These are phyloP conservation scores for Davidsoniella eucalypti DNA, from an alignment of 2,329 filamentous ascomycete species.

Conservation along the genomic window DNA sequence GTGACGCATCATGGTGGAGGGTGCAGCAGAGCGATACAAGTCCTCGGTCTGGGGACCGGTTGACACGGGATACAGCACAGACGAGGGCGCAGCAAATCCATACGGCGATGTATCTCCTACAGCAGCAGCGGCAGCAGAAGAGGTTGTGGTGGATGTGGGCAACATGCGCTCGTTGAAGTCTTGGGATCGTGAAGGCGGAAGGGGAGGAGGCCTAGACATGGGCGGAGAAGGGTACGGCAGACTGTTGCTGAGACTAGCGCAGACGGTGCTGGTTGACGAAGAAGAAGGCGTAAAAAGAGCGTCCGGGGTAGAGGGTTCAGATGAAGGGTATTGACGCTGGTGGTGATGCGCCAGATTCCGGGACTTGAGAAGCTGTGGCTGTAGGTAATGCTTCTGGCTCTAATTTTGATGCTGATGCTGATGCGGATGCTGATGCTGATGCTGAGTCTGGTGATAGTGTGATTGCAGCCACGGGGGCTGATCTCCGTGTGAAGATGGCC, in stretches of 20 bases:
- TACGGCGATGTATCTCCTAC: neutral
- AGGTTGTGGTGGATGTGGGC: conserved; percentile 15
- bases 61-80: conserved; percentile 3
- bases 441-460: neutral
- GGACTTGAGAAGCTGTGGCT: too few species aligned
- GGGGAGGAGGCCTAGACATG: conserved; percentile 54
- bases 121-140: conserved; percentile 13
- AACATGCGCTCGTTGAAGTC: conserved; percentile 40
- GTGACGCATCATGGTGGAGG: conserved; percentile 17
- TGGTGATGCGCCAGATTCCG: too few species aligned
- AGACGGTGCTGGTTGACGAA: neutral
- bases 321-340: too few species aligned
- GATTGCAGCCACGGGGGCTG: neutral
- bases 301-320: neutral
- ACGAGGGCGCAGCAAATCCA: conserved; percentile 6
- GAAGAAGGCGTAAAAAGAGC: neutral
- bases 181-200: conserved; percentile 40
- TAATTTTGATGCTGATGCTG: neutral
- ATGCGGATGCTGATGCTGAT: neutral
- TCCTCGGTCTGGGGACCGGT: conserved; percentile 2
- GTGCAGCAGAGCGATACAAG: conserved; percentile 15
- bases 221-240: conserved; percentile 52
- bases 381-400: too few species aligned
- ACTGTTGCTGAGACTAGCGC: neutral
- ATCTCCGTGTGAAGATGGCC: conserved; percentile 19